A percentile compares a stretch with the other conserved stretches of the same genome.
phyloP scores from a whole-genome alignment of 345 rosid genomes.

The Camelina laxa region DNA sequence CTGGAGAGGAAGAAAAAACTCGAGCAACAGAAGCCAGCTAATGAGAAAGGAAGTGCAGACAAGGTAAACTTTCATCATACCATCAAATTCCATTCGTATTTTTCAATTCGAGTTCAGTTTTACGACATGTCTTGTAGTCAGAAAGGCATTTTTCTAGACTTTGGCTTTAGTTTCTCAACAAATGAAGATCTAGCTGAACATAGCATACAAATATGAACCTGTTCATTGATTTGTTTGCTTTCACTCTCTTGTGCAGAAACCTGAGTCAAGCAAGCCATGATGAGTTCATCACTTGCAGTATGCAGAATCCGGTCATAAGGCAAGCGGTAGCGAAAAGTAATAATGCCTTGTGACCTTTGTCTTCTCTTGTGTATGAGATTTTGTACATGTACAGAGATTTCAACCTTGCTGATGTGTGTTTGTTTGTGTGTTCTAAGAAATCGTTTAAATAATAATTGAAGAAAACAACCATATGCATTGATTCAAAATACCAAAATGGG shows the following conservation, averaged over 20 bases:
- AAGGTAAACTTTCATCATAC: slow-evolving; percentile 54
- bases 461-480: slow-evolving; percentile 7
- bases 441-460: neutral
- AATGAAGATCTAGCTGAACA: neutral
- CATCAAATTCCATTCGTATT: neutral
- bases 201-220: neutral
- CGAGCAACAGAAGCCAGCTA: slow-evolving; percentile 59
- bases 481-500: slow-evolving; percentile 28
- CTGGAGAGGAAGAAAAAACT: slow-evolving; percentile 67
- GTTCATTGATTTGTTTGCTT: slow-evolving; percentile 23
- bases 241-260: slow-evolving; percentile 36
- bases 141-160: neutral
- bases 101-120: neutral
- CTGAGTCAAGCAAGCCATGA: slow-evolving; percentile 32
- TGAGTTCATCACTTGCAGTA: slow-evolving; percentile 18
- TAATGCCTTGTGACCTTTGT: slow-evolving; percentile 35
- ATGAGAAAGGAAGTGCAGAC: slow-evolving; percentile 56
- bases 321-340: slow-evolving; percentile 17
- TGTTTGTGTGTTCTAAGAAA: slow-evolving; percentile 18
- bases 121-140: neutral
- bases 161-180: neutral
- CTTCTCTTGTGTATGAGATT: slow-evolving; percentile 15
- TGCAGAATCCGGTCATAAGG: slow-evolving; percentile 12
- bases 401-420: slow-evolving; percentile 10
- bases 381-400: slow-evolving; percentile 3